Evolutionary conservation across 768 basidiomycete species (phyloP), one percentile per base, ranked within the genome.

Genomic region (Psilocybe tampanensis): DNA sequence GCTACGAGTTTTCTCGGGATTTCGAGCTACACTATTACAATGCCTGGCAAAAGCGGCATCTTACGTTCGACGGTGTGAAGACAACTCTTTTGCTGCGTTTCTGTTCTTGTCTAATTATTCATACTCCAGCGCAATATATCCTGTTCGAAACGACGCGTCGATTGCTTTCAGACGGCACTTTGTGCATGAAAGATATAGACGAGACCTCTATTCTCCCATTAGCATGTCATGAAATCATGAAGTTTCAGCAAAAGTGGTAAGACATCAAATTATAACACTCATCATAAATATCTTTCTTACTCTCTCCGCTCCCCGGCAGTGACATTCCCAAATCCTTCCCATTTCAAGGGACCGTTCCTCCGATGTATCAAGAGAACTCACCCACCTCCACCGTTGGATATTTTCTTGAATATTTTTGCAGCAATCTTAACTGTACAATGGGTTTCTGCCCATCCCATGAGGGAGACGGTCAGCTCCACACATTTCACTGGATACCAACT

Each of bases 371-470:
- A 55, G 21, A 33, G 13, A 19, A 33, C 8, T 18, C 13, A 17
- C 41, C 5, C 19, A 18, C 23, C 65, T 8, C 56, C 47, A 58
- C 60, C 47, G 49, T 84, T 5, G 54, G 67, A n/a, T 70, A 64
- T 13, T 61, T 78, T n/a, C 63, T 75, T 2, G 63, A 71, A 2
- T 60, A 75, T 0, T 86, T 86, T 56, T 87, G 86, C 68, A 73
- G 75, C 5, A 84, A 80, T 51, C 55, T 78, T 21, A 82, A 76
- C 51, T 87, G 86, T 55, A 24, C 80, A 0, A 76, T 77, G 7
- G 73, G 77, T 2, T 80, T 79, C 56, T 88, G 86, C 61, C 62
- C 67, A 41, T 72, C 74, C 2, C 86, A 87, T 66, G 52, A 54
- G 3, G 47, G 47, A 39, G 18, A 36, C 2, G 61, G 82, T 83